phyloP scores from a whole-genome alignment of 805 yeast species.

The Nakazawaea wyomingensis region DNA sequence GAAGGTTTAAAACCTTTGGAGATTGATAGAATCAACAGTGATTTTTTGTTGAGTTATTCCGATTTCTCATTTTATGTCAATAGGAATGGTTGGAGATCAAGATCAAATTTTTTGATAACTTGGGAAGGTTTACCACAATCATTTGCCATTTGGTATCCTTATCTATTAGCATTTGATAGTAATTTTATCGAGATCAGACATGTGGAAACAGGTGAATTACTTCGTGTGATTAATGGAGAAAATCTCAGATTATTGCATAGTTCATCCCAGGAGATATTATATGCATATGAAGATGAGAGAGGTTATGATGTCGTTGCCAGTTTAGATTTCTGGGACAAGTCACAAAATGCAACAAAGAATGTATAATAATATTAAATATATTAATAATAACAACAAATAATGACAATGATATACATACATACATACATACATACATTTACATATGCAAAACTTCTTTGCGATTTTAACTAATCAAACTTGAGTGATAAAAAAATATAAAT shows the following conservation, averaged over 20 bases:
- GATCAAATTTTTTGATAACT: constrained; percentile 87
- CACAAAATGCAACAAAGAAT: constrained; percentile 14
- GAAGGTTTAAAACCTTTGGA: constrained; percentile 87
- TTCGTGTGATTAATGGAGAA: constrained; percentile 88
- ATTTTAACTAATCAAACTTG: too few relatives aligned
- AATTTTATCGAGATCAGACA: constrained; percentile 89
- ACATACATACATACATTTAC: too few relatives aligned
- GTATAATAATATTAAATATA: constrained; percentile 5
- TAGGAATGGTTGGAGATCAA: constrained; percentile 92
- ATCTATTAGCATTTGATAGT: constrained; percentile 83
- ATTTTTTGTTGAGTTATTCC: constrained; percentile 82
- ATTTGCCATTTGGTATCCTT: constrained; percentile 93
- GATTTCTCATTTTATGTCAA: constrained; percentile 94
- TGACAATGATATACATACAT: too few relatives aligned
- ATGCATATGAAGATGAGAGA: constrained; percentile 84
- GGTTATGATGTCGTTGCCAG: constrained; percentile 93
- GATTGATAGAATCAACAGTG: constrained; percentile 83
- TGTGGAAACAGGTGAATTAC: constrained; percentile 79
- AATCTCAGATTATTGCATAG: constrained; percentile 85
- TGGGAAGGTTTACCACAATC: constrained; percentile 97
- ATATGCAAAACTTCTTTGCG: too few relatives aligned
- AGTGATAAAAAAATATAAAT: too few relatives aligned
- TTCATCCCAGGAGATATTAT: constrained; percentile 87
- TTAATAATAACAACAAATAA: background rate
- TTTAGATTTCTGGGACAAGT: constrained; percentile 76